Conservation (phyloP, 78 protist genomes). For the Dictyostelium capitatum region DNA sequence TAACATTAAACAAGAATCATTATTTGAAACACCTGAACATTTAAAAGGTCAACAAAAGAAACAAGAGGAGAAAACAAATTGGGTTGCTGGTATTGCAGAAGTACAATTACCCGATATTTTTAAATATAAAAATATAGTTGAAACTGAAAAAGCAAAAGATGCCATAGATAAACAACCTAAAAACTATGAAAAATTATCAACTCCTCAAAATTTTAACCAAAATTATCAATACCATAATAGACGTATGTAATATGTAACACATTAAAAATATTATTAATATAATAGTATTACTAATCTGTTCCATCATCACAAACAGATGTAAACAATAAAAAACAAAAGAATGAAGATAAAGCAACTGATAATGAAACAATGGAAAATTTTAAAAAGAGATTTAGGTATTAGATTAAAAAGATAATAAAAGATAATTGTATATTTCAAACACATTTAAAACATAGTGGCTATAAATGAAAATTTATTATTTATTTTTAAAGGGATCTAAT, state of each 20-base stretch:
- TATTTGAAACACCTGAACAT: slow-evolving; percentile 74
- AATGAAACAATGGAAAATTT: slow-evolving; percentile 50
- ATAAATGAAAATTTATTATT: too few species aligned
- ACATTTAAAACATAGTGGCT: too few species aligned
- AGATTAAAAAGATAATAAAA: background rate
- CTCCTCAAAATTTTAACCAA: slow-evolving; percentile 14
- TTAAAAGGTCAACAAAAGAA: slow-evolving; percentile 5
- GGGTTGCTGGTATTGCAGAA: slow-evolving; percentile 79
- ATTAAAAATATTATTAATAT: background rate
- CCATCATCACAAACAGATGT: background rate
- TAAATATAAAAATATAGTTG: slow-evolving; percentile 57
- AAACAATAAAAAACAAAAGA: slow-evolving; percentile 9
- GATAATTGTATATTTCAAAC: too few species aligned
- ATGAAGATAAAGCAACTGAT: slow-evolving; percentile 65
- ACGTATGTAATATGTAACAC: background rate
- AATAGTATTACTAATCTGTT: background rate
- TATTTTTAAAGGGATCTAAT: too few species aligned
- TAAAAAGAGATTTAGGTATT: slow-evolving; percentile 69
- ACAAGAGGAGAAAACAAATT: slow-evolving; percentile 56
- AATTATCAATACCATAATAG: slow-evolving; percentile 26
- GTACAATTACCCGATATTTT: slow-evolving; percentile 29
- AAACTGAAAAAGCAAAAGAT: slow-evolving; percentile 67
- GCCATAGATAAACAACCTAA: background rate
- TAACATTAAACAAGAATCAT: background rate
- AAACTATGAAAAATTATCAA: background rate